phyloP scores from a whole-genome alignment of 805 yeast genomes.

The Yamadazyma tumulicola region DNA sequence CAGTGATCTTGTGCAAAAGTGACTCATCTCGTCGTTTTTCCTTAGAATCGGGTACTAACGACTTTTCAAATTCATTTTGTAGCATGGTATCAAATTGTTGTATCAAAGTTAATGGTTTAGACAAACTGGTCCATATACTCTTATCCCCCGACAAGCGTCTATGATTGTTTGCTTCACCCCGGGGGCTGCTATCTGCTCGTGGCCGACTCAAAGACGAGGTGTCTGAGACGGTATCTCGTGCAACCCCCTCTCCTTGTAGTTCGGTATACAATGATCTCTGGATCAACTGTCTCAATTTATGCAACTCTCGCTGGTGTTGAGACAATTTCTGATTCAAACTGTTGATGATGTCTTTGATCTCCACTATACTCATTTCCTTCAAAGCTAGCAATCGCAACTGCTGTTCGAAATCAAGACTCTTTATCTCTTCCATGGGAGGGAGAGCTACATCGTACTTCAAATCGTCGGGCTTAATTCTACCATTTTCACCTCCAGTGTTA shows the following conservation, averaged over 20 bases:
- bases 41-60: conserved; percentile 12
- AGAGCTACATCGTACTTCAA: conserved; percentile 26
- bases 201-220: conserved; percentile 11
- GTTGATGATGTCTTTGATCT: conserved; percentile 54
- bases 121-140: conserved; percentile 29
- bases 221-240: not conserved
- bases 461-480: conserved; percentile 8
- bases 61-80: conserved; percentile 62
- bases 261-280: conserved; percentile 46
- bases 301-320: conserved; percentile 47
- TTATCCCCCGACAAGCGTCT: conserved; percentile 6
- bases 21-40: not conserved
- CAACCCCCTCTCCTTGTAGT: conserved; percentile 19
- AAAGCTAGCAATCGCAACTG: conserved; percentile 59
- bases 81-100: conserved; percentile 67
- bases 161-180: conserved; percentile 28
- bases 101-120: conserved; percentile 57
- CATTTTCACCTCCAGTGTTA: too few relatives aligned
- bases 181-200: conserved; percentile 20
- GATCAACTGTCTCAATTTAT: conserved; percentile 44
- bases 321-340: conserved; percentile 38
- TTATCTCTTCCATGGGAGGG: conserved; percentile 29
- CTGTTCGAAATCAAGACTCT: conserved; percentile 42
- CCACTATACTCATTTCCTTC: conserved; percentile 66
- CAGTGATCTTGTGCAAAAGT: conserved; percentile 14